Evolutionary conservation across 2,329 filamentous ascomycete genomes (phyloP), one percentile per base, ranked within the genome.

Genomic region (Colletotrichum sublineola): DNA sequence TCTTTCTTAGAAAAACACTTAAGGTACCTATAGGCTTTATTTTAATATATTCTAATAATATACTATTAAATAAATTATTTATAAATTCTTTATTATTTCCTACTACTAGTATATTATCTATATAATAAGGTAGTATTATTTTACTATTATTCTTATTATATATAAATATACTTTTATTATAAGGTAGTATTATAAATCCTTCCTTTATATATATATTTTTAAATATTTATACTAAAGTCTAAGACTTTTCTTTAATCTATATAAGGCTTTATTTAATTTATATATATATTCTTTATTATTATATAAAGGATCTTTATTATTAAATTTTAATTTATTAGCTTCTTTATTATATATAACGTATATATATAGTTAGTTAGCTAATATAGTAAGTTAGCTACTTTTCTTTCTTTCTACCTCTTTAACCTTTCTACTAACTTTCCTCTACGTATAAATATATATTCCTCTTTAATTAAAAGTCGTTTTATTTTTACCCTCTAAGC

Each of bases 201-300:
- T 12, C 20, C n/a, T 56, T 38, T n/a, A 12, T 11, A 9, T 12
- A 56, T 20, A 20, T 56, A 40, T 14, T 5, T 4, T 8, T 56
- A 56, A 14, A 2, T 36, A 12, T 20, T 56, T 56, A 56, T 56
- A 56, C 53, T 38, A 56, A 2, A 56, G 53, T 56, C 53, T 56
- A 56, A 18, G 53, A 14, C 53, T 56, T 14, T 56, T 4, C 38
- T 56, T 38, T 38, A 38, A 6, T 1, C 53, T 38, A 38, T 56
- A 38, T 56, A 56, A 38, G 11, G 53, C 53, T 5, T 56, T 56
- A 36, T 20, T n/a, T n/a, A 56, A 20, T 56, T 14, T 33, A 40
- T 40, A 14, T 14, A 40, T 40, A 40, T 14, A 40, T 40, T 7
- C 38, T 40, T 2, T 40, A 14, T 14, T 38, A 7, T 40, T 14